phyloP scores from a whole-genome alignment of 2,329 filamentous ascomycete species.

The Rutstroemia sp. region DNA sequence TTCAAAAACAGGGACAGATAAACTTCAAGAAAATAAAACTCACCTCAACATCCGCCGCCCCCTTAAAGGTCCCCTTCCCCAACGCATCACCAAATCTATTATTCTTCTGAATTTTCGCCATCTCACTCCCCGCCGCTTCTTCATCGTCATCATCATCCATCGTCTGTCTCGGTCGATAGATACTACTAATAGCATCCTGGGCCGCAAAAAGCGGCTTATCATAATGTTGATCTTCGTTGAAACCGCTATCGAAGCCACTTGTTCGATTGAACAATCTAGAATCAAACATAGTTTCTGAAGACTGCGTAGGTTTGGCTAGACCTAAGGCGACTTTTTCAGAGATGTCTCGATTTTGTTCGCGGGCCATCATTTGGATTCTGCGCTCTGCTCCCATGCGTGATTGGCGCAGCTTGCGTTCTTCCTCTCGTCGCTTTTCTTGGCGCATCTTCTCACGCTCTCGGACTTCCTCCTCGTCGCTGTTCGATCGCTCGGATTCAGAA shows the following conservation, averaged over 20 bases:
- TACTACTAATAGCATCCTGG: constrained; percentile 88
- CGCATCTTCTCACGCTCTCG: constrained; percentile 72
- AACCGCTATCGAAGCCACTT: constrained; percentile 81
- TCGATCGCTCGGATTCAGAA: constrained; percentile 38
- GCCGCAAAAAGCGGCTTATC: constrained; percentile 96
- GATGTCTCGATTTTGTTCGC: constrained; percentile 94
- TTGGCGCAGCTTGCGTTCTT: constrained; percentile 84
- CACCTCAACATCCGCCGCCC: constrained; percentile 73
- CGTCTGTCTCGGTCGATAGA: constrained; percentile 76
- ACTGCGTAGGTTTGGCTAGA: constrained; percentile 87
- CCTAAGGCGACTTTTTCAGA: constrained; percentile 95
- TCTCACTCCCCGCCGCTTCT: constrained; percentile 70
- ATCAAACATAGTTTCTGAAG: constrained; percentile 93
- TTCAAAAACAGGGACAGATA: not conserved
- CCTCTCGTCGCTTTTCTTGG: constrained; percentile 70
- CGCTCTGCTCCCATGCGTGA: constrained; percentile 94
- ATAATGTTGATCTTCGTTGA: constrained; percentile 97
- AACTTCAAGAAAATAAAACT: constrained; percentile 27
- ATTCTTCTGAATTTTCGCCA: constrained; percentile 80
- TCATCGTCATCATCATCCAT: constrained; percentile 72
- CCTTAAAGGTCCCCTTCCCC: constrained; percentile 86
- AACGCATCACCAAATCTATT: constrained; percentile 77
- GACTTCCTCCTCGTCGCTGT: constrained; percentile 54
- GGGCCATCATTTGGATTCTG: constrained; percentile 83
- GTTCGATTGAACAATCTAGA: constrained; percentile 91